Base-by-base conservation (phyloP, 768 basidiomycete species). In the Boletus edulis region DNA sequence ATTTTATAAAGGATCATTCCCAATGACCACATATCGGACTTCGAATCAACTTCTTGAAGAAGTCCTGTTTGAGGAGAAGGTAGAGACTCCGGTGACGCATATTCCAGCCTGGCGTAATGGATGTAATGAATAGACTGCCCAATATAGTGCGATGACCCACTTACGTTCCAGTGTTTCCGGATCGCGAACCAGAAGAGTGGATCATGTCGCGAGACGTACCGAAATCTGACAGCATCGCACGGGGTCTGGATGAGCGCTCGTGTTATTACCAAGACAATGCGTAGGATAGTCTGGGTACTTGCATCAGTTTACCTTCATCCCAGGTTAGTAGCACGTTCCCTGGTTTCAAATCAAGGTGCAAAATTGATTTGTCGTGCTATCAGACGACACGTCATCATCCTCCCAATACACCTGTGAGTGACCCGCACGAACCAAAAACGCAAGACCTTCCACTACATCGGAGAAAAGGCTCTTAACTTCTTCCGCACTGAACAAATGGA, bases 1-100 rank as follows among this genome's bases (percentile, higher is more conserved):
- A 98, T 79, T 63, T 94, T 95, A 75, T 98, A 86, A 17, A 98
- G 78, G 52, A 98, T 91, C 89, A 98, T 94, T 58, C 95, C 95
- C 15, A 98, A 78, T 6, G 91, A 92, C 95, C 96, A 98, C 86
- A 97, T 94, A 67, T 98, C 95, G 5, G 90, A 82, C 65, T 94
- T 94, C 0, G 92, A 91, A 63, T 91, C 88, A 3, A 92, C 78
- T 44, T 89, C 85, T 9, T 75, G 77, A 9, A 90, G 81, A 20
- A 78, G 70, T 0, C 91, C 90, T 0, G 83, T 86, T 7, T 75
- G 71, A 14, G 81, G 84, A 0, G 84, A 82, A 3, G 85, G 84
- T 1, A 98, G 77, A 0, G 91, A 89, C 68, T 98, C 96, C 0
- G 95, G 96, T 0, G 93, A 85, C 14, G 89, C 82, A 63, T 90